Percentiles rank a stretch among this genome's conserved stretches.
These are phyloP conservation scores for Coemansia sp. DNA, from an alignment of 192 early-diverging fungal genomes.

Conservation along the genomic window DNA sequence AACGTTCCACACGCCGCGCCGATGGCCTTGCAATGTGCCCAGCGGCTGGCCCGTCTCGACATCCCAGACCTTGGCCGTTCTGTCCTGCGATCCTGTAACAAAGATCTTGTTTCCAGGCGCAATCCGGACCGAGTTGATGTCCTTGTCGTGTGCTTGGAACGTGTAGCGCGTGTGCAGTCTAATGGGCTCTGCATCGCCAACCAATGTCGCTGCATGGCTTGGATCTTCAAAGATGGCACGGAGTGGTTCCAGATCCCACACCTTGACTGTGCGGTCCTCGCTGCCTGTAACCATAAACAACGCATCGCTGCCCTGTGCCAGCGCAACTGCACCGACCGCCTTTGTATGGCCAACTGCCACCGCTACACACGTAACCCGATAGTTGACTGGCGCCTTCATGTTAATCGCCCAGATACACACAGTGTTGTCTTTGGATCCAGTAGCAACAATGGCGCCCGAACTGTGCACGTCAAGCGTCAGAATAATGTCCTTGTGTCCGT, in stretches of 20 bases:
- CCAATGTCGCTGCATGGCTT: not conserved
- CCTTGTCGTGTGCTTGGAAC: conserved; percentile 92
- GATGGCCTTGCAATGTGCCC: conserved; percentile 85
- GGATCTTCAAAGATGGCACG: conserved; percentile 26
- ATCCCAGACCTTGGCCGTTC: conserved; percentile 90
- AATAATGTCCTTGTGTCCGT: conserved; percentile 88
- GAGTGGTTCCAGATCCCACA: conserved; percentile 77
- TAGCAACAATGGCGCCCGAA: conserved; percentile 70
- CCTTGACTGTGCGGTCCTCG: conserved; percentile 94
- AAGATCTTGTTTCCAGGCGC: conserved; percentile 90
- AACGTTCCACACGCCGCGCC: conserved; percentile 92
- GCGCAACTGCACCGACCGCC: conserved; percentile 83
- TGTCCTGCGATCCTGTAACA: conserved; percentile 93
- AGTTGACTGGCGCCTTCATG: conserved; percentile 56
- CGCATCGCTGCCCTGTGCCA: conserved; percentile 63
- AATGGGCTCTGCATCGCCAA: conserved; percentile 18
- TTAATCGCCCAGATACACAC: conserved; percentile 79
- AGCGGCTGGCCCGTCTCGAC: conserved; percentile 75
- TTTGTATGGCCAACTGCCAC: conserved; percentile 88
- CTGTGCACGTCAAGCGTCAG: conserved; percentile 70
- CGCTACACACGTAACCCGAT: conserved; percentile 66
- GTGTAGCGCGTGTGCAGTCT: conserved; percentile 71
- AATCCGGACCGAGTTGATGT: conserved; percentile 90
- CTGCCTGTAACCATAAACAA: conserved; percentile 80
- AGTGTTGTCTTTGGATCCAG: conserved; percentile 91